Percentiles rank a stretch among this genome's conserved stretches.
phyloP scores from a whole-genome alignment of 139 green algal species.

The Coelastrella sp. region DNA sequence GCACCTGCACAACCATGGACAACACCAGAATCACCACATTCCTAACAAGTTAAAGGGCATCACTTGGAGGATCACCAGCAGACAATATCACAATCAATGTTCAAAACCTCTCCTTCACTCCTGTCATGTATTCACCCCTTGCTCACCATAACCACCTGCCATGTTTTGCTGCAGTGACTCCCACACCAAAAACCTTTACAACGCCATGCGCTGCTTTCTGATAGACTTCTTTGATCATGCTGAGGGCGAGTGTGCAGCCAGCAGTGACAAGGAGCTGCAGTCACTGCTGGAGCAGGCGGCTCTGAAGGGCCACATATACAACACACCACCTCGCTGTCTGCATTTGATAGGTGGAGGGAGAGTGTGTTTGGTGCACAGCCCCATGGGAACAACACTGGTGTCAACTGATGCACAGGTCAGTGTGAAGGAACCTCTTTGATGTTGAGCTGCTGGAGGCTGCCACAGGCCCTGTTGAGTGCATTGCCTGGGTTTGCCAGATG shows the following conservation, averaged over 20 bases:
- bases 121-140: too few species aligned
- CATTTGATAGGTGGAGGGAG: background rate
- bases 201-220: conserved; percentile 6
- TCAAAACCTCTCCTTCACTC: too few species aligned
- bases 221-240: conserved; percentile 15
- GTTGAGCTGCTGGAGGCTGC: background rate
- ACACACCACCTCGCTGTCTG: conserved; percentile 19
- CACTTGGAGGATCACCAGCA: too few species aligned
- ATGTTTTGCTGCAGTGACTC: conserved; percentile 26
- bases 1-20: too few species aligned
- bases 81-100: too few species aligned
- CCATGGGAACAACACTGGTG: background rate
- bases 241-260: conserved; percentile 7
- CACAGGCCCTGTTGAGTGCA: too few species aligned
- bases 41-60: too few species aligned
- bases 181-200: conserved; percentile 13
- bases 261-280: background rate
- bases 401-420: background rate
- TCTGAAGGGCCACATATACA: conserved; percentile 25
- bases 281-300: background rate
- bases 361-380: conserved; percentile 22
- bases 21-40: too few species aligned
- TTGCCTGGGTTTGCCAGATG: too few species aligned
- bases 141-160: too few species aligned
- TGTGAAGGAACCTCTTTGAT: background rate